These are phyloP conservation scores for Gyromitra esculenta DNA, from an alignment of 2,329 filamentous ascomycete genomes.

Conservation along the genomic window DNA sequence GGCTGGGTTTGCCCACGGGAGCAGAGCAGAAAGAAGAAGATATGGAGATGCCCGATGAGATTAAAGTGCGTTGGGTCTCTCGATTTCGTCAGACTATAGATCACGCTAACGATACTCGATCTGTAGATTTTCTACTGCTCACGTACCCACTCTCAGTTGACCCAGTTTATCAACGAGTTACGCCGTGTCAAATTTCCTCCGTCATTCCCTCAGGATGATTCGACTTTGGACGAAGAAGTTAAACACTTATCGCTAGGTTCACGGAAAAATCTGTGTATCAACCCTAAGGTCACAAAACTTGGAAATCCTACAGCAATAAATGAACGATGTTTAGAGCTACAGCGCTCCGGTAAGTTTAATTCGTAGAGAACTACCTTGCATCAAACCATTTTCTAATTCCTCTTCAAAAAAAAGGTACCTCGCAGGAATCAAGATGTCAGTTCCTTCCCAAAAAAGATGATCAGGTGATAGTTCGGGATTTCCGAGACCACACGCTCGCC, in stretches of 20 bases:
- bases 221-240: constrained; percentile 68
- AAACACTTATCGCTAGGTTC: constrained; percentile 88
- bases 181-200: constrained; percentile 80
- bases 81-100: background rate
- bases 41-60: constrained; percentile 70
- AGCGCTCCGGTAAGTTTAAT: constrained; percentile 70
- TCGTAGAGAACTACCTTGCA: background rate
- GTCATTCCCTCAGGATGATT: constrained; percentile 66
- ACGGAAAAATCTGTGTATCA: constrained; percentile 88
- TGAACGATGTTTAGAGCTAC: constrained; percentile 88
- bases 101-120: background rate
- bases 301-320: constrained; percentile 82
- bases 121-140: constrained; percentile 85
- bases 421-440: constrained; percentile 74
- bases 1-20: constrained; percentile 54
- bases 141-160: constrained; percentile 88
- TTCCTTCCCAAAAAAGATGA: constrained; percentile 83
- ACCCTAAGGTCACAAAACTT: constrained; percentile 78
- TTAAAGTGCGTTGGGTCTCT: constrained; percentile 67
- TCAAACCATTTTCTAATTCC: constrained; percentile 13
- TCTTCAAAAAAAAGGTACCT: constrained; percentile 60
- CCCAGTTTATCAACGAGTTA: constrained; percentile 86
- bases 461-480: constrained; percentile 75
- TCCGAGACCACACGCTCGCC: constrained; percentile 84
- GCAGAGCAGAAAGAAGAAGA: constrained; percentile 60